A percentile compares a stretch with the other conserved stretches of the same genome.
Conservation (phyloP, 176 grass and related monocot genomes). For the Leersia perrieri region DNA sequence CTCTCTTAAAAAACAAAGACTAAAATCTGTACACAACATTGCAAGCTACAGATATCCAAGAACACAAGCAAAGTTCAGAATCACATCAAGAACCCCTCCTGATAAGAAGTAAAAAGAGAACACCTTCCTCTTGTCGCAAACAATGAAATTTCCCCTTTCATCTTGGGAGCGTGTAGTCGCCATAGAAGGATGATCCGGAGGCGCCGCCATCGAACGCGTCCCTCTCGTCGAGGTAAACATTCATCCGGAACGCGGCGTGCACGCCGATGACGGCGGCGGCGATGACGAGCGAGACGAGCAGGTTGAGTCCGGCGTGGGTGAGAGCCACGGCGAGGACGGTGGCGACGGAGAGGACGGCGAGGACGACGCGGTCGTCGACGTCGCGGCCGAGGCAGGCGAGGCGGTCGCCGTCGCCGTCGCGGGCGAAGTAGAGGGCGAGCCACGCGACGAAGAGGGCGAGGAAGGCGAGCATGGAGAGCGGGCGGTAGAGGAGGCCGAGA, state of each 20-base stretch:
- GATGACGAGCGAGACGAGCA: slow-evolving; percentile 67
- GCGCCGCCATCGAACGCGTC: slow-evolving; percentile 56
- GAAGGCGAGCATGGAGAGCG: slow-evolving; percentile 69
- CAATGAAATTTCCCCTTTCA: too few relatives aligned
- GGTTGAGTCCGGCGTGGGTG: slow-evolving; percentile 74
- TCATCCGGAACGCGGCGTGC: slow-evolving; percentile 69
- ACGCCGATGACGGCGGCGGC: slow-evolving; percentile 47
- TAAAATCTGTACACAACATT: slow-evolving; percentile 20
- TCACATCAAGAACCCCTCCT: slow-evolving; percentile 2
- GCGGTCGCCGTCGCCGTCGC: slow-evolving; percentile 43
- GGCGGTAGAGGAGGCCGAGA: slow-evolving; percentile 68
- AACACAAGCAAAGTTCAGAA: slow-evolving; percentile 4
- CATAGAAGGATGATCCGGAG: slow-evolving; percentile 52
- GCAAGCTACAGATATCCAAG: slow-evolving; percentile 1
- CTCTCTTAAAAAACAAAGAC: neutral
- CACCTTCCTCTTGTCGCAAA: neutral
- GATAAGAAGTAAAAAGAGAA: neutral
- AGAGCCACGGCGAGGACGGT: slow-evolving; percentile 75
- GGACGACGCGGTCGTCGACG: slow-evolving; percentile 71
- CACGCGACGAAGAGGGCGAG: slow-evolving; percentile 67
- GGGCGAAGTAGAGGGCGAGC: slow-evolving; percentile 71
- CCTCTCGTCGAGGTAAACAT: slow-evolving; percentile 74
- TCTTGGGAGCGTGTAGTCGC: slow-evolving; percentile 43
- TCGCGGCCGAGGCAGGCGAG: slow-evolving; percentile 53
- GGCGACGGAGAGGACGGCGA: slow-evolving; percentile 49